Percentiles rank a stretch among this genome's conserved stretches.
Conservation (phyloP, 2,329 filamentous ascomycete genomes). For the Parascedosporium putredinis region DNA sequence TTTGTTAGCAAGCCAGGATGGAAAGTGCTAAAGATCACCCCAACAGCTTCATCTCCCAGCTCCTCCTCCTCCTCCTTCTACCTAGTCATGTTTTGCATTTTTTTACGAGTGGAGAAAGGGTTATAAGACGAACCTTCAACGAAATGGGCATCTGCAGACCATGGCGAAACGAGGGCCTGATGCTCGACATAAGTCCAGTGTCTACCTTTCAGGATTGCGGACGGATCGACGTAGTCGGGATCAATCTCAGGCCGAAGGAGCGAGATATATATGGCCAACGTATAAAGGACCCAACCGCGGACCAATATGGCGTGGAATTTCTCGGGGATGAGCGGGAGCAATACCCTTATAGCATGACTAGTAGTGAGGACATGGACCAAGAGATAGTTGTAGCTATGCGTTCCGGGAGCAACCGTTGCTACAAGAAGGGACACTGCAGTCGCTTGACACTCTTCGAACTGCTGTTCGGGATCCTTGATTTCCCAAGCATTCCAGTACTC, state of each 20-base stretch:
- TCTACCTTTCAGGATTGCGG: constrained; percentile 48
- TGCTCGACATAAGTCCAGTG: constrained; percentile 70
- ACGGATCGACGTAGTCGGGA: constrained; percentile 45
- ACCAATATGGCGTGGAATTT: constrained; percentile 65
- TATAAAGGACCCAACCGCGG: constrained; percentile 82
- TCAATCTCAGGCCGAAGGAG: constrained; percentile 64
- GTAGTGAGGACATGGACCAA: constrained; percentile 73
- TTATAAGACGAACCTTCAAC: constrained; percentile 57
- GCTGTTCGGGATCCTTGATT: constrained; percentile 56
- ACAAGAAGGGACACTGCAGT: constrained; percentile 52
- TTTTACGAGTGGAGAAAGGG: neutral
- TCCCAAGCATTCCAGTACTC: constrained; percentile 90
- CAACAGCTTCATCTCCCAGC: too few relatives aligned
- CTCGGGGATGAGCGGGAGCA: constrained; percentile 66
- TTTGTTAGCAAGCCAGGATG: neutral
- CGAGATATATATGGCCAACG: constrained; percentile 65
- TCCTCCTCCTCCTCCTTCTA: too few relatives aligned
- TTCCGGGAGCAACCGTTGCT: constrained; percentile 44
- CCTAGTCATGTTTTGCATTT: too few relatives aligned
- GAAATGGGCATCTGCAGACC: constrained; percentile 68
- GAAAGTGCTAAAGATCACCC: too few relatives aligned
- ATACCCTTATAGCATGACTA: constrained; percentile 76
- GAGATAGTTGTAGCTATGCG: constrained; percentile 71
- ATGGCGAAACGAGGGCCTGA: constrained; percentile 57
- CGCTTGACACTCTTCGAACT: constrained; percentile 64